Base-by-base conservation (phyloP, 2,329 filamentous ascomycete genomes). In the Fusarium avenaceum region DNA sequence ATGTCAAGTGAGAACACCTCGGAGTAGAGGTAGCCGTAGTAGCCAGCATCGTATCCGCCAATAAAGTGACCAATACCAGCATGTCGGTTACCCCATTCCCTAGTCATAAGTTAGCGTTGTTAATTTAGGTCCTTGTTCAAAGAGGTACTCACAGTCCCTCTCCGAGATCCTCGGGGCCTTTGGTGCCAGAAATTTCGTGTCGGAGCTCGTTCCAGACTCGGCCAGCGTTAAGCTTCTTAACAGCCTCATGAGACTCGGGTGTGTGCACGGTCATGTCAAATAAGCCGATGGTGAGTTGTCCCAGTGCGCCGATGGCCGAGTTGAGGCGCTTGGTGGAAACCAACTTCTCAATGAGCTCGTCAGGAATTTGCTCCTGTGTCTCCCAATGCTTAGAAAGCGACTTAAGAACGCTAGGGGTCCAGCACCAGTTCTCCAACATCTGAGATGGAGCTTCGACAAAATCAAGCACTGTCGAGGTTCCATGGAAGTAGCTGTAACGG, bases 1-100 rank as follows among this genome's bases (percentile, higher is more conserved):
- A 96, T 95, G 79, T 96, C 92, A 26, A 90, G 87, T 22, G 89
- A 92, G 80, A 94, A 96, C 19, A 96, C 93, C 77, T 93, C 87
- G 2, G 90, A 93, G 67, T 87, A 90, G 33, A 91, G 80, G 75
- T 91, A 91, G 72, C 89, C 88, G 78, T 96, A 96, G 81, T 95
- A 95, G 43, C 92, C 92, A 30, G 92, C 92, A 77, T 95, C 92
- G 74, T 96, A 96, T 3, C 92, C 92, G 53, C 92, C 92, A 63
- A 95, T 92, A 67, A 95, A 83, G 79, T 96, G 92, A 17, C 92
- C 92, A 74, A 96, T 94, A 0, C 89, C 93, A 7, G 92, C 91
- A 74, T 94, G 88, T 14, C 92, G 91, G 72, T 94, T 87, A 40
- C 91, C 92, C 91, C 91, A 94, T 63, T 85, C 84, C 76, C 85